Evolutionary conservation across 176 grass and related monocot species (phyloP).

Genomic region (Neostapfia colusana): DNA sequence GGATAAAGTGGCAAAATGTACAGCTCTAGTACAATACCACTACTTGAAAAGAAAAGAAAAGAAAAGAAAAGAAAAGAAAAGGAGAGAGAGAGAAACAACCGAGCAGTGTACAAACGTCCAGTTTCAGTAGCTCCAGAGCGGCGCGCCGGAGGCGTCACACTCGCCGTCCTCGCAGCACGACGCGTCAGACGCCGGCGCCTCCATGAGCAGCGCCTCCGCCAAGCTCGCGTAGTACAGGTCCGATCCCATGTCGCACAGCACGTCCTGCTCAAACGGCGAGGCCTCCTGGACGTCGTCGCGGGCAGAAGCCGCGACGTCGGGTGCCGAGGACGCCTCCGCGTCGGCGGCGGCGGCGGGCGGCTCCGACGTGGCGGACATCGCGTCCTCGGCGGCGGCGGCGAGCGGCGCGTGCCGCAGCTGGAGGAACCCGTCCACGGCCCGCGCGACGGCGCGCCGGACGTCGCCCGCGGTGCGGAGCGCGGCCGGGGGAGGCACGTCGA

Average conservation of each 20-base stretch:
- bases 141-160: background rate
- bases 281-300: background rate
- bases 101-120: background rate
- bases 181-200: conserved; percentile 19
- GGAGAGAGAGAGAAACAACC: no score
- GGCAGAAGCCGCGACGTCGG: no score
- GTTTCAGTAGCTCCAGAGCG: conserved; percentile 44
- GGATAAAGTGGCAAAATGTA: background rate
- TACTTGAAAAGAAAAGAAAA: background rate
- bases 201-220: conserved; percentile 48
- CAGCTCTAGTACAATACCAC: background rate
- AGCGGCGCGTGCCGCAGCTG: background rate
- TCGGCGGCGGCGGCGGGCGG: background rate
- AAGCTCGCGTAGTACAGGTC: conserved; percentile 46
- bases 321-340: conserved; percentile 2
- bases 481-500: conserved; percentile 26
- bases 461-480: background rate
- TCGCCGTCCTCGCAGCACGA: background rate
- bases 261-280: conserved; percentile 30
- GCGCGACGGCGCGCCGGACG: conserved; percentile 39
- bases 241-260: conserved; percentile 32
- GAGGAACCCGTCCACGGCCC: conserved; percentile 33
- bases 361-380: conserved; percentile 22
- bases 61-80: no score
- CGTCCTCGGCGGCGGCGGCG: background rate